phyloP scores from a whole-genome alignment of 306 rosid species.

The Castanopsis chinensis region DNA sequence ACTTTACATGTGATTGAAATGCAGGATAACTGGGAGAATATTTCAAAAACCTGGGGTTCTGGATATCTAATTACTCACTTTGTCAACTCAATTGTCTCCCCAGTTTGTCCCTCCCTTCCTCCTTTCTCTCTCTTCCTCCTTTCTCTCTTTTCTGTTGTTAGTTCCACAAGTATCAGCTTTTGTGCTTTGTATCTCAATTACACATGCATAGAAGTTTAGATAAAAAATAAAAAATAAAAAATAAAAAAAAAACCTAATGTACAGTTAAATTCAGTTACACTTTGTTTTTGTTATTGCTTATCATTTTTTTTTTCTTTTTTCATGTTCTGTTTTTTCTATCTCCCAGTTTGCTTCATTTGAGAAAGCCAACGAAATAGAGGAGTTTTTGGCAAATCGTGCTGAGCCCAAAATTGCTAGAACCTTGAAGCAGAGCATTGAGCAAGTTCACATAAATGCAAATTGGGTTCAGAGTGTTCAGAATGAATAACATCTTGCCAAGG shows the following conservation, averaged over 20 bases:
- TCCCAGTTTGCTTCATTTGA: conserved; percentile 82
- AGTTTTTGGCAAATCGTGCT: conserved; percentile 57
- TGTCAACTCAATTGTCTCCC: conserved; percentile 66
- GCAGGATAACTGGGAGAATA: conserved; percentile 71
- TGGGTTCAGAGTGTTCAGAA: conserved; percentile 66
- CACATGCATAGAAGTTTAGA: not conserved
- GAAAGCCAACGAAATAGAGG: conserved; percentile 77
- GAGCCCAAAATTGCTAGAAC: conserved; percentile 63
- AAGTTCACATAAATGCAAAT: conserved; percentile 63
- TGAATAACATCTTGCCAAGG: conserved; percentile 48
- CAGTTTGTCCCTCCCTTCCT: conserved; percentile 52
- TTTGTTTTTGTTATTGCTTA: not conserved
- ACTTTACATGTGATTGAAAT: not conserved
- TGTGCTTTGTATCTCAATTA: not conserved
- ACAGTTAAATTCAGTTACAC: not conserved
- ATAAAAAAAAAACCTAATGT: not conserved
- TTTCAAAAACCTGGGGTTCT: conserved; percentile 63
- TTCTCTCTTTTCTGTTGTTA: not conserved
- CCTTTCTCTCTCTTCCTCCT: too few relatives aligned
- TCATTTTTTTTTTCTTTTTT: not conserved
- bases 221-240: too few relatives aligned
- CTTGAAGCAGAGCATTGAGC: conserved; percentile 90
- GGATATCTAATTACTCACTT: conserved; percentile 74
- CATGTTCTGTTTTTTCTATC: not conserved
- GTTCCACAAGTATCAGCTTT: not conserved